Conservation (phyloP, 352 stramenopile species). For the Stramenopiles sp. region DNA sequence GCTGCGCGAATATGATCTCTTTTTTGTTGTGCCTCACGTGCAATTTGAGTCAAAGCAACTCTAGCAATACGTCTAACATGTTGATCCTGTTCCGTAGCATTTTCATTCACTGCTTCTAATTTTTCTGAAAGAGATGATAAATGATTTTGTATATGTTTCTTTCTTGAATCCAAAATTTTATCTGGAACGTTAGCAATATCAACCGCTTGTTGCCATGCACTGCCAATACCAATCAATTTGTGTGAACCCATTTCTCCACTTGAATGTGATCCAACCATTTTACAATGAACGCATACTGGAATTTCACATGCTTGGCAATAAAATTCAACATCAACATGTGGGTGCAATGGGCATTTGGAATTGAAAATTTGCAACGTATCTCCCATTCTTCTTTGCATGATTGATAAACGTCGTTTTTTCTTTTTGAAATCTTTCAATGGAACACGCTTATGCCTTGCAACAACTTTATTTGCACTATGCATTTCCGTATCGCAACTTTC, state of each 20-base stretch:
- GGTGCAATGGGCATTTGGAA: background rate
- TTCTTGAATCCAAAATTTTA: background rate
- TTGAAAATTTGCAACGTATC: background rate
- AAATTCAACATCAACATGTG: background rate
- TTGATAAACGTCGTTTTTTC: background rate
- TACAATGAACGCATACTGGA: background rate
- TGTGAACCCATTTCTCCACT: background rate
- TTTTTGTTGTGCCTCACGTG: constrained; percentile 11
- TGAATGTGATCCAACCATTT: background rate
- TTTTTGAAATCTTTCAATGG: background rate
- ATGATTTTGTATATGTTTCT: background rate
- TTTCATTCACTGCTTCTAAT: background rate
- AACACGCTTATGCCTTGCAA: background rate
- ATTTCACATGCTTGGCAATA: background rate
- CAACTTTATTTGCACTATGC: background rate
- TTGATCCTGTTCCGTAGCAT: background rate
- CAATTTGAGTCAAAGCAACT: background rate
- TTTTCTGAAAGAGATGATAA: background rate
- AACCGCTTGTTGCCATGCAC: background rate
- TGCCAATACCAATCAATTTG: background rate
- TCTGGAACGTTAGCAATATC: background rate
- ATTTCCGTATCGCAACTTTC: background rate
- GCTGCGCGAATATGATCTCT: constrained; percentile 14
- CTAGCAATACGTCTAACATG: background rate
- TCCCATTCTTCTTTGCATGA: background rate